These are phyloP conservation scores for Magnaporthales sp. DNA, from an alignment of 2,329 filamentous ascomycete genomes.

Conservation along the genomic window DNA sequence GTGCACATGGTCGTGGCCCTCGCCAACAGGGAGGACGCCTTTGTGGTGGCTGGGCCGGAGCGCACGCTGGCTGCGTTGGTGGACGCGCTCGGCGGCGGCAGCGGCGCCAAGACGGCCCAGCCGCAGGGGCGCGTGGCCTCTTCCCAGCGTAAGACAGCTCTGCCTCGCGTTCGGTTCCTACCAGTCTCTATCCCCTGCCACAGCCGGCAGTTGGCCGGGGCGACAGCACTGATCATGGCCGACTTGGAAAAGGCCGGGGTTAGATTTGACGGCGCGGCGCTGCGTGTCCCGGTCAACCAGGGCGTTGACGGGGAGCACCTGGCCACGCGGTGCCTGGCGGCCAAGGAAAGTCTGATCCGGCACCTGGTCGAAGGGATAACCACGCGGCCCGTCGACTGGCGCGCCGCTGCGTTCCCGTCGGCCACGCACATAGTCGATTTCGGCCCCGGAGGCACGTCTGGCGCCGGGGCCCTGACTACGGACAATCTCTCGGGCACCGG, in stretches of 20 bases:
- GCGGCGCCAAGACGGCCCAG: slow-evolving; percentile 91
- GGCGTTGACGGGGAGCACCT: too few species aligned
- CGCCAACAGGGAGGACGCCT: slow-evolving; percentile 92
- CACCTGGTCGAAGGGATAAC: slow-evolving; percentile 87
- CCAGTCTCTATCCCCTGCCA: slow-evolving; percentile 98
- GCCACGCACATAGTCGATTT: slow-evolving; percentile 96
- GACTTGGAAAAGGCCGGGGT: slow-evolving; percentile 68
- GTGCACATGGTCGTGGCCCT: slow-evolving; percentile 92
- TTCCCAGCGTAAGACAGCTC: slow-evolving; percentile 92
- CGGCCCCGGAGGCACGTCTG: slow-evolving; percentile 91
- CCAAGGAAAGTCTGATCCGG: too few species aligned
- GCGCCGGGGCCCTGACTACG: slow-evolving; percentile 93
- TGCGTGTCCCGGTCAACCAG: slow-evolving; percentile 81
- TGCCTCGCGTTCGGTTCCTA: slow-evolving; percentile 92
- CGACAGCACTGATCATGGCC: slow-evolving; percentile 72
- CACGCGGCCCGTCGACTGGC: slow-evolving; percentile 90
- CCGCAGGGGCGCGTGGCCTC: slow-evolving; percentile 91
- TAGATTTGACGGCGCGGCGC: slow-evolving; percentile 58
- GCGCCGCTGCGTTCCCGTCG: slow-evolving; percentile 79
- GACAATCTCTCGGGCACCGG: slow-evolving; percentile 97
- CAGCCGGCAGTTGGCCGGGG: slow-evolving; percentile 86
- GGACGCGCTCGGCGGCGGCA: slow-evolving; percentile 87
- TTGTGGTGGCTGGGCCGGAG: slow-evolving; percentile 92
- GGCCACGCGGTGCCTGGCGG: too few species aligned
- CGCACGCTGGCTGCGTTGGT: slow-evolving; percentile 95